Percentiles rank a stretch among this genome's conserved stretches.
Evolutionary conservation across 2,329 filamentous ascomycete genomes (phyloP).

Genomic region (Neurospora crassa): DNA sequence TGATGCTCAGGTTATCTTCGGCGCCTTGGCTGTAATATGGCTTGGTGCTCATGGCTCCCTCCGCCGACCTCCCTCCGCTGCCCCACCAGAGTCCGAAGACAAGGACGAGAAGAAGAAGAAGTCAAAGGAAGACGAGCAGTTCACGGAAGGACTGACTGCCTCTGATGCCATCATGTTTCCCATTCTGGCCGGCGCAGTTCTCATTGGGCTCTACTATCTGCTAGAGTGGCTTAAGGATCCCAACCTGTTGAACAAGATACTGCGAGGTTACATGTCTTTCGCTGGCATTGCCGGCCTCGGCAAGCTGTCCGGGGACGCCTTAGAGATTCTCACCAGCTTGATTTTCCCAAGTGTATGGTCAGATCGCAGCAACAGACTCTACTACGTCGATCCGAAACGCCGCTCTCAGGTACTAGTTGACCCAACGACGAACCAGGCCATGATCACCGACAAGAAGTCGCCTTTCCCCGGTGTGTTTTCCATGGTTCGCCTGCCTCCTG

Average conservation of each 20-base stretch:
- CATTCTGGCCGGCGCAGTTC: constrained; percentile 60
- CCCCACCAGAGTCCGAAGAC: constrained; percentile 37
- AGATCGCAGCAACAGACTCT: constrained; percentile 31
- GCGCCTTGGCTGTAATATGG: constrained; percentile 75
- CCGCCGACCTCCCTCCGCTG: constrained; percentile 72
- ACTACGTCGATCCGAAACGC: constrained; percentile 32
- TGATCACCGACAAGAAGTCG: constrained; percentile 23
- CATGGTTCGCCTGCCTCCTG: constrained; percentile 16
- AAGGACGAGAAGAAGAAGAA: constrained; percentile 29
- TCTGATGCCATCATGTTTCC: constrained; percentile 82
- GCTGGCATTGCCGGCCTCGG: constrained; percentile 71
- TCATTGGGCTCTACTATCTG: constrained; percentile 71
- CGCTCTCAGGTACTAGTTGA: constrained; percentile 28
- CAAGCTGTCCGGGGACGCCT: constrained; percentile 61
- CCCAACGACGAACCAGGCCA: constrained; percentile 16
- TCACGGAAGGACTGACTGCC: constrained; percentile 54
- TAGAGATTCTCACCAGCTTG: constrained; percentile 56
- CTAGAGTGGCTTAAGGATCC: constrained; percentile 85
- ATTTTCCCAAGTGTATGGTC: constrained; percentile 67
- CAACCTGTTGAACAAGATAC: constrained; percentile 67
- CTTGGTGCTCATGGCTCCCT: constrained; percentile 78
- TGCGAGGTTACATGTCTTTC: constrained; percentile 74
- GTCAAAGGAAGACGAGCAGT: constrained; percentile 44
- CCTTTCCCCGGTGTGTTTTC: constrained; percentile 32
- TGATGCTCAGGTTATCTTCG: constrained; percentile 42